Conservation (phyloP, 352 stramenopile species). For the Phytophthora palmivora region DNA sequence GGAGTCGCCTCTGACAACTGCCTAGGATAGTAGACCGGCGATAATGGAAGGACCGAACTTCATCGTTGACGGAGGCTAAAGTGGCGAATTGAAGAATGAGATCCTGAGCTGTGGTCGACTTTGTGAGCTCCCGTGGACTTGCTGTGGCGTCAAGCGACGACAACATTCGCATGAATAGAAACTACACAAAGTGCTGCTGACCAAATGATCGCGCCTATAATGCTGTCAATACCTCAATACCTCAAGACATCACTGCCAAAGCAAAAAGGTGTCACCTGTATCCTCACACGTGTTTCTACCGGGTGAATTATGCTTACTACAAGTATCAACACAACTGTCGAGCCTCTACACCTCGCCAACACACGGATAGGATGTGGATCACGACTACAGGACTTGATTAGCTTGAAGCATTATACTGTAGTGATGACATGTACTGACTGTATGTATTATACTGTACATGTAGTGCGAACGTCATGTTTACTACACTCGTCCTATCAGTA, state of each 20-base stretch:
- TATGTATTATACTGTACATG: too few species aligned
- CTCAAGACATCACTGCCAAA: too few species aligned
- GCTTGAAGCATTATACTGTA: too few species aligned
- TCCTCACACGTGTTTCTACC: constrained; percentile 5
- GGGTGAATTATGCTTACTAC: neutral
- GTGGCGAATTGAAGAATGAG: constrained; percentile 9
- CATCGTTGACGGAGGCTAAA: constrained; percentile 8
- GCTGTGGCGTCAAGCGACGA: constrained; percentile 4
- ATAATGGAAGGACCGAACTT: constrained; percentile 5
- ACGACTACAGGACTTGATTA: too few species aligned
- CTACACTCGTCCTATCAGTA: constrained; percentile 6
- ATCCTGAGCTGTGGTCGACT: neutral
- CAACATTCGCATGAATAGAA: constrained; percentile 15
- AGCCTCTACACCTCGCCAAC: neutral
- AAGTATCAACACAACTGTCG: neutral
- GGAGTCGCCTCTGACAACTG: constrained; percentile 12
- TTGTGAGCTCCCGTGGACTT: constrained; percentile 7
- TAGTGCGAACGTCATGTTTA: neutral
- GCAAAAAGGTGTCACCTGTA: too few species aligned
- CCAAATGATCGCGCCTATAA: neutral
- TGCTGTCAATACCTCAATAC: too few species aligned
- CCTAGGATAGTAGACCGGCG: constrained; percentile 9
- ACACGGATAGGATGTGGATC: too few species aligned
- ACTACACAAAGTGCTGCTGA: too few species aligned
- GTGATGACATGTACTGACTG: too few species aligned